These are phyloP conservation scores for Boletus rufocinnamomeus DNA, from an alignment of 768 basidiomycete genomes.

Conservation along the genomic window DNA sequence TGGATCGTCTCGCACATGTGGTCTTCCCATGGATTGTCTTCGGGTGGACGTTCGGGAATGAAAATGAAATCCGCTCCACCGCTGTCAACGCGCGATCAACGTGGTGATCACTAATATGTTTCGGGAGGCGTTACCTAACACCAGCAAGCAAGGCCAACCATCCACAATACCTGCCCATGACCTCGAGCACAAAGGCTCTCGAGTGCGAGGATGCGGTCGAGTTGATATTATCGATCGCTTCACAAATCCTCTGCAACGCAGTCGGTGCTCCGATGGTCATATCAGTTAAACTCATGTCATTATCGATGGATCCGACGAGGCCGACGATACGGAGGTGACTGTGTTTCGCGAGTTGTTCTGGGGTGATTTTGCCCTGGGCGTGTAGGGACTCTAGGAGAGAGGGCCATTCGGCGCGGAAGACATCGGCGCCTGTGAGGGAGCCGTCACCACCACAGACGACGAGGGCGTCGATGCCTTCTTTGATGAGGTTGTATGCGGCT, in stretches of 20 bases:
- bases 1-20: slow-evolving; percentile 87
- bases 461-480: slow-evolving; percentile 95
- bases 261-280: slow-evolving; percentile 96
- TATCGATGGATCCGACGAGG: slow-evolving; percentile 98
- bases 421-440: slow-evolving; percentile 92
- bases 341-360: slow-evolving; percentile 68
- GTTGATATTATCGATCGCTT: slow-evolving; percentile 97
- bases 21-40: slow-evolving; percentile 80
- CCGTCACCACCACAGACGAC: slow-evolving; percentile 98
- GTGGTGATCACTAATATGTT: background rate
- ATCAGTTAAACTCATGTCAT: slow-evolving; percentile 98
- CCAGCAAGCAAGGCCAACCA: slow-evolving; percentile 95
- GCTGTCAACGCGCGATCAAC: slow-evolving; percentile 39
- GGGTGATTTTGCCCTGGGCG: slow-evolving; percentile 72
- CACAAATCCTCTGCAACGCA: slow-evolving; percentile 94
- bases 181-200: slow-evolving; percentile 96
- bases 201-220: slow-evolving; percentile 96
- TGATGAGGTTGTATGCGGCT: slow-evolving; percentile 89
- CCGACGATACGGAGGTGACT: slow-evolving; percentile 93
- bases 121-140: slow-evolving; percentile 60
- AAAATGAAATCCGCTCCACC: slow-evolving; percentile 96
- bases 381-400: slow-evolving; percentile 70
- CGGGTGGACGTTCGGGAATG: slow-evolving; percentile 92
- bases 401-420: slow-evolving; percentile 94
- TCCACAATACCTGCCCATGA: slow-evolving; percentile 99